A percentile compares a stretch with the other conserved stretches of the same genome.
Evolutionary conservation across 805 yeast genomes (phyloP).

Genomic region (Kodamaea nitidulidarum): DNA sequence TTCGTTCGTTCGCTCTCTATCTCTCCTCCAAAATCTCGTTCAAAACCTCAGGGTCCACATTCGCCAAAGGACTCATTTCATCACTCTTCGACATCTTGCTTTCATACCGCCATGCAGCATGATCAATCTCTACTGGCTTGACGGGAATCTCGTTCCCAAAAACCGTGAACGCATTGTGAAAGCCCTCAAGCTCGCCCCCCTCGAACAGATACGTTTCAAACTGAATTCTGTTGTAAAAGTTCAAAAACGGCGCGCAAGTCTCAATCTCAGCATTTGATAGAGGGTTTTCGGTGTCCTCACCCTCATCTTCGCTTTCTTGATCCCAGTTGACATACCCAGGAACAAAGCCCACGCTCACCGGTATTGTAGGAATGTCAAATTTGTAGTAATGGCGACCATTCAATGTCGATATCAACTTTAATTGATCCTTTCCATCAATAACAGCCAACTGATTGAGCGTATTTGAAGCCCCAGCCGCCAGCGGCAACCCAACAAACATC

Average conservation of each 20-base stretch:
- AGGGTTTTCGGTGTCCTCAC: constrained; percentile 22
- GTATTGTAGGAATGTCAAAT: constrained; percentile 22
- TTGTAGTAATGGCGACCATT: constrained; percentile 37
- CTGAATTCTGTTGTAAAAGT: constrained; percentile 25
- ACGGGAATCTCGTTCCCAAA: constrained; percentile 21
- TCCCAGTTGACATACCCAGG: not conserved
- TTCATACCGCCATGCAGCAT: not conserved
- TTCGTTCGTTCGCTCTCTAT: not conserved
- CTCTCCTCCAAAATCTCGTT: not conserved
- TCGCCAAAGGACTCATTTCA: not conserved
- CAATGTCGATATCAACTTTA: constrained; percentile 33
- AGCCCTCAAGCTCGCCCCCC: constrained; percentile 13
- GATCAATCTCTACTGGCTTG: constrained; percentile 5
- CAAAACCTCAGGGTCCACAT: constrained; percentile 1
- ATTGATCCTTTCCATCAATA: constrained; percentile 26
- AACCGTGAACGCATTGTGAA: constrained; percentile 17
- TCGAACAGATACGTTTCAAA: constrained; percentile 27
- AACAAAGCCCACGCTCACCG: constrained; percentile 1
- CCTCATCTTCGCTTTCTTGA: not conserved
- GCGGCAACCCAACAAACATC: constrained; percentile 25
- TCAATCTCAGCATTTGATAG: constrained; percentile 55
- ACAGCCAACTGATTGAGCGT: constrained; percentile 30
- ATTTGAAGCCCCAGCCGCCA: constrained; percentile 1
- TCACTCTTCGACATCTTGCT: not conserved
- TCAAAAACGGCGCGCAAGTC: constrained; percentile 42